These are phyloP conservation scores for Xerocomus potaroensis DNA, from an alignment of 768 basidiomycete genomes.

Conservation along the genomic window DNA sequence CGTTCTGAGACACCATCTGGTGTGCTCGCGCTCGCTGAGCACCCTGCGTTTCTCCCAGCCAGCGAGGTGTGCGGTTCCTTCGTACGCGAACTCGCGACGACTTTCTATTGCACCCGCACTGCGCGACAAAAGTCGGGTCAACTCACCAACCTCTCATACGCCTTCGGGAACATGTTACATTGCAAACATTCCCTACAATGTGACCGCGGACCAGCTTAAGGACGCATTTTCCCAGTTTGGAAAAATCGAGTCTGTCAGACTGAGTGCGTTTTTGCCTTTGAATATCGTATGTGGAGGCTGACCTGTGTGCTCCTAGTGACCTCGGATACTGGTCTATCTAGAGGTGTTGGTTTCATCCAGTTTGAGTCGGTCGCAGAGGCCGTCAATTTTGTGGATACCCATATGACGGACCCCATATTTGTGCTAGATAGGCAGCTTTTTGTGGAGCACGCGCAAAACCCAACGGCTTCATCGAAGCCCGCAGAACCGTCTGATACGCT, in stretches of 20 bases:
- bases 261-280: slow-evolving; percentile 36
- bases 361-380: slow-evolving; percentile 38
- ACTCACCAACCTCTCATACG: not conserved
- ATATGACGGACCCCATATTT: slow-evolving; percentile 43
- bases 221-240: slow-evolving; percentile 44
- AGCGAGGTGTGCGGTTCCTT: not conserved
- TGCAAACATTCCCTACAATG: slow-evolving; percentile 51
- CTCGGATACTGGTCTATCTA: slow-evolving; percentile 32
- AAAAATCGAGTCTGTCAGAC: slow-evolving; percentile 30
- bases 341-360: slow-evolving; percentile 46
- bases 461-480: not conserved
- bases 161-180: slow-evolving; percentile 42
- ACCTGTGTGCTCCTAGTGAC: slow-evolving; percentile 11
- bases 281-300: not conserved
- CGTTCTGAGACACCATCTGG: too few species aligned
- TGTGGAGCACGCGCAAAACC: slow-evolving; percentile 36
- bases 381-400: slow-evolving; percentile 32
- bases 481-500: slow-evolving; percentile 30
- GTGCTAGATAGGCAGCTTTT: slow-evolving; percentile 43
- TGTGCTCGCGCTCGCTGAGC: slow-evolving; percentile 15
- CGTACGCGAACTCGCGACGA: slow-evolving; percentile 8
- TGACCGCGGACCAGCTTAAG: slow-evolving; percentile 38
- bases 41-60: slow-evolving; percentile 7
- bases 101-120: slow-evolving; percentile 17
- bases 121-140: slow-evolving; percentile 1